These are phyloP conservation scores for Fraxinus latifolia DNA, from an alignment of 305 asterid genomes.

Conservation along the genomic window DNA sequence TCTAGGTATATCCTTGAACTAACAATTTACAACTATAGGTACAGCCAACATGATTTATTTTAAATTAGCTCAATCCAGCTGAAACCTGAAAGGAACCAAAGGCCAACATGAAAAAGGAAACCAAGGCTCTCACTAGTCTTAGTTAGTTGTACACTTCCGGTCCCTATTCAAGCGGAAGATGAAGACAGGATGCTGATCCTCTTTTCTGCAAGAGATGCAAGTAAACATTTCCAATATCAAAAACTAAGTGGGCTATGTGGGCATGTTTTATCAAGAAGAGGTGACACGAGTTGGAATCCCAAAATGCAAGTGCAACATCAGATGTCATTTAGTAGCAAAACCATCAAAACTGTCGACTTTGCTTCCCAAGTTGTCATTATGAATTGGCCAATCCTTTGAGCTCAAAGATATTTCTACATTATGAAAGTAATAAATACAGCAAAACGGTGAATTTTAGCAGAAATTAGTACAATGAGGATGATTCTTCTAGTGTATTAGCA, in stretches of 20 bases:
- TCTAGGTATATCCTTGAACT: conserved; percentile 44
- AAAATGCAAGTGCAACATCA: neutral
- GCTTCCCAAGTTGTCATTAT: too few relatives aligned
- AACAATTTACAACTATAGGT: conserved; percentile 47
- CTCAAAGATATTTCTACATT: too few relatives aligned
- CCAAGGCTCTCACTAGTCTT: conserved; percentile 36
- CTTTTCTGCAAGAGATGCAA: conserved; percentile 50
- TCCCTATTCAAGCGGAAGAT: conserved; percentile 30
- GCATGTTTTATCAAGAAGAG: neutral
- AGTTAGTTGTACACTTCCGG: conserved; percentile 54
- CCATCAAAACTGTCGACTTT: neutral
- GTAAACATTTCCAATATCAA: neutral
- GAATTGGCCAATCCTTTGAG: too few relatives aligned
- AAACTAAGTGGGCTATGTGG: neutral
- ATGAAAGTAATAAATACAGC: neutral
- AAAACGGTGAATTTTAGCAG: neutral
- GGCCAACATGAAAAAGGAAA: conserved; percentile 22
- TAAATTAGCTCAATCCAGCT: conserved; percentile 27
- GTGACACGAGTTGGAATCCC: neutral
- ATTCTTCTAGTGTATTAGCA: too few relatives aligned
- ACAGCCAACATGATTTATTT: conserved; percentile 41
- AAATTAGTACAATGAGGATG: neutral
- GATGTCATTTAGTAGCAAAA: neutral
- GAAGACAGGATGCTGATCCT: conserved; percentile 56
- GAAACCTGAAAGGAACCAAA: conserved; percentile 28